Base-by-base conservation (phyloP, 2,329 filamentous ascomycete genomes). In the Ramularia collo-cygni region DNA sequence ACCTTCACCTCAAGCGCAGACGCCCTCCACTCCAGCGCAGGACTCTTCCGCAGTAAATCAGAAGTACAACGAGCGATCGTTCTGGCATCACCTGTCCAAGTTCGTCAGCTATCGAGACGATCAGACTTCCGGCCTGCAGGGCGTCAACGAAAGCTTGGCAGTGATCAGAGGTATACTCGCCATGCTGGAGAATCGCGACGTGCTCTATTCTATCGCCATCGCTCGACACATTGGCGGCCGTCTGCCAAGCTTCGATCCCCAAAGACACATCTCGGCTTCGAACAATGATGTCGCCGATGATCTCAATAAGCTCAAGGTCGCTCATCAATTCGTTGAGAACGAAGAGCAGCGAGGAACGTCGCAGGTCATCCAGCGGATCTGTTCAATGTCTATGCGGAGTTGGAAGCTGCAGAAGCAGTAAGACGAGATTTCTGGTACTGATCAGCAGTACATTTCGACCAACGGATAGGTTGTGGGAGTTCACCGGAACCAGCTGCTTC, bases 131-230 rank as follows among this genome's bases (percentile, higher is more conserved):
- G 77, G 42, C 8, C 37, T 49, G 27, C 46, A 72, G 52, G 70
- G 74, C 38, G 76, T 86, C 26, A 81, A 88, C 38, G 74, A 79
- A 17, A 75, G 77, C 1, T 67, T 95, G 19, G 64, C 63, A 4
- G 72, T 73, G 37, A 76, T 87, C 61, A 79, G 86, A 21, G 74
- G 74, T 40, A 71, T 90, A 15, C 72, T 95, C 9, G 83, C 87
- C 51, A 83, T 83, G 34, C 76, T 82, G 16, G 89, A 95, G 65
- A 92, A 90, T 55, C 79, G 89, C 38, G 88, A 95, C 59, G 82
- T 95, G 13, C 76, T 95, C 41, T 95, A 95, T 64, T 92, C 85
- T 0, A 82, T 95, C 50, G 85, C 85, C 7, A 77, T 94, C 40
- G 79, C 84, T 12, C 79, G 87, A 17, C 79, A 89, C 47, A 71